Evolutionary conservation across 2,329 filamentous ascomycete genomes (phyloP), one percentile per base, ranked within the genome.

Genomic region (Penicillium sclerotigenum): DNA sequence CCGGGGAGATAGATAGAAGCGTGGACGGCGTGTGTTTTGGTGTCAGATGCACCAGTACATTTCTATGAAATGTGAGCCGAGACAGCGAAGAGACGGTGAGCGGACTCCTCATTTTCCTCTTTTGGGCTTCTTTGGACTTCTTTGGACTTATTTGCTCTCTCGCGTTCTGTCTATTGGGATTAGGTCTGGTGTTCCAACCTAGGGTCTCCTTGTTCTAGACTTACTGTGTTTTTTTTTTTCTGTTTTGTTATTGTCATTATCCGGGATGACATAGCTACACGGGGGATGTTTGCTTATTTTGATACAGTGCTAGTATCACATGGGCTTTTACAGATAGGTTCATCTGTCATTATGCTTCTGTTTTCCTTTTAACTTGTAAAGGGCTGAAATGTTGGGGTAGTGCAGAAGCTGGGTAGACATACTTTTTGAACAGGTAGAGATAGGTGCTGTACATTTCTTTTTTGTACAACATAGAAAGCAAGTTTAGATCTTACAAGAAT

Each of bases 1-100:
- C 52, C 29, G 47, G 53, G 41, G 22, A 51, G 48, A 33, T n/a
- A 45, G 37, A 51, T n/a, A 45, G 37, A 51, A 51, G 48, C 48
- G 48, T 51, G 48, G 48, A 34, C 5, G 24, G 48, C 48, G 37
- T 11, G 37, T 51, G 37, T 43, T 24, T 34, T 22, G 9, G 43
- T 46, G 43, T 40, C 34, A 26, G 47, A 20, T 40, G 24, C 34
- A 22, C 22, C 6, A 14, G 11, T 28, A 48, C 22, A 18, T 38
- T 38, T 26, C 9, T 47, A 48, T 49, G 10, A 29, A 41, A 40
- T 49, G 37, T 49, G 34, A 40, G 13, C 34, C 41, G 47, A 46
- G 53, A 46, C 33, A 38, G 38, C 29, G 22, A 50, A 52, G 47
- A 55, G 38, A 55, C 53, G 53, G 53, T 56, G 53, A 55, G 40